Percentiles rank a stretch among this genome's conserved stretches.
Conservation (phyloP, 352 stramenopile genomes). For the Phytopythium litorale region DNA sequence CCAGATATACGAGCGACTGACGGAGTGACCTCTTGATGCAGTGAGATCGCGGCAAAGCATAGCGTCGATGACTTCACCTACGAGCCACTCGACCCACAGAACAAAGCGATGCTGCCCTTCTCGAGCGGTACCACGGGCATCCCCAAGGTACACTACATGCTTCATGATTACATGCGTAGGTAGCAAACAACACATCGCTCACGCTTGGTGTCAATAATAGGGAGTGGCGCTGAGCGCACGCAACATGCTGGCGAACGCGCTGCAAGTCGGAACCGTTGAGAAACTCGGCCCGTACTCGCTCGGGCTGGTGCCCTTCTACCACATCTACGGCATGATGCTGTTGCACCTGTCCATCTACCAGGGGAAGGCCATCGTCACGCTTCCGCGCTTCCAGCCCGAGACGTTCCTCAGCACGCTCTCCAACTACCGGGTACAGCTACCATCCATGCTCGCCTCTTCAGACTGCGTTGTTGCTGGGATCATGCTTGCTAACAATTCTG, state of each 20-base stretch:
- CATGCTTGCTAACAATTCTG: no score
- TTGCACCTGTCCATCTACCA: conserved; percentile 83
- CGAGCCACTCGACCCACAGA: conserved; percentile 51
- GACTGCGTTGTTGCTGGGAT: background rate
- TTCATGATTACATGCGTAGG: background rate
- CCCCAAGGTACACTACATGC: conserved; percentile 45
- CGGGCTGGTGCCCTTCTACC: conserved; percentile 90
- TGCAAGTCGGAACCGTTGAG: conserved; percentile 76
- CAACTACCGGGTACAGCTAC: conserved; percentile 33
- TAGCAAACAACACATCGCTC: background rate
- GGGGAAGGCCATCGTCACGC: conserved; percentile 79
- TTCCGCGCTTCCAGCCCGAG: conserved; percentile 88
- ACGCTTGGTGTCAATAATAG: conserved; percentile 2
- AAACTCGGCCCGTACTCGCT: conserved; percentile 47
- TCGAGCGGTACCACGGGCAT: conserved; percentile 91
- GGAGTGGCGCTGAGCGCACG: conserved; percentile 70
- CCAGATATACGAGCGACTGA: background rate
- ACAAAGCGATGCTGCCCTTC: conserved; percentile 77
- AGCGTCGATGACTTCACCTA: conserved; percentile 39
- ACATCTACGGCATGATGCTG: conserved; percentile 92
- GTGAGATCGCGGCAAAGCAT: conserved; percentile 29
- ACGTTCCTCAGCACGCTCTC: conserved; percentile 82
- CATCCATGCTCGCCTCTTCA: background rate
- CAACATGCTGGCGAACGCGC: conserved; percentile 90
- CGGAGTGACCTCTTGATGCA: conserved; percentile 8